Percentiles rank a stretch among this genome's conserved stretches.
Evolutionary conservation across 768 basidiomycete species (phyloP).

Genomic region (Pleurotus ostreatus): DNA sequence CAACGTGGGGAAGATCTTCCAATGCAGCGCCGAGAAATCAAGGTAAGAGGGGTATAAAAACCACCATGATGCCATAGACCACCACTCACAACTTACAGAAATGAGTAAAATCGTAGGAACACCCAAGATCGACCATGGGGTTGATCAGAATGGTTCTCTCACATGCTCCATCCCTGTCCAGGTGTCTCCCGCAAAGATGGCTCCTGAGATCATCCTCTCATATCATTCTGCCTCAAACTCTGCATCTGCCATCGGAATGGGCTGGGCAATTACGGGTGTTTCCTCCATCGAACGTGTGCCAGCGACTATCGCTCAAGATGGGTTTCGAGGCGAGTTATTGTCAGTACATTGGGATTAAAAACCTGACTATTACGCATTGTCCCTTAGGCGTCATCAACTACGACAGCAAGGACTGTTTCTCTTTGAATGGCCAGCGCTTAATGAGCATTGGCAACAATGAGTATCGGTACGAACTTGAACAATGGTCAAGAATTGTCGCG

Average conservation of each 20-base stretch:
- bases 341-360: not conserved
- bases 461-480: constrained; percentile 12
- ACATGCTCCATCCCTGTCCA: constrained; percentile 5
- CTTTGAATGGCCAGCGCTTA: constrained; percentile 11
- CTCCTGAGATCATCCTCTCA: constrained; percentile 9
- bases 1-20: too few species aligned
- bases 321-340: constrained; percentile 5
- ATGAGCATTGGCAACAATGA: constrained; percentile 8
- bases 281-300: constrained; percentile 6
- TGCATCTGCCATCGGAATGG: constrained; percentile 9
- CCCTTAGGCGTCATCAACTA: constrained; percentile 6
- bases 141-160: constrained; percentile 12
- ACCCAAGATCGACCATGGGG: constrained; percentile 8
- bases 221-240: constrained; percentile 12
- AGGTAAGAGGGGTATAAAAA: too few species aligned
- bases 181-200: constrained; percentile 7
- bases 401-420: constrained; percentile 10
- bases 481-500: constrained; percentile 10
- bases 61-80: too few species aligned
- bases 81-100: not conserved
- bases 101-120: constrained; percentile 11
- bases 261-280: constrained; percentile 10
- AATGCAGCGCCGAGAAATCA: too few species aligned
- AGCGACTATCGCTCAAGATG: constrained; percentile 11
- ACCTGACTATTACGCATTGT: not conserved